These are phyloP conservation scores for Trichoderma simmonsii DNA, from an alignment of 2,329 filamentous ascomycete genomes.

Conservation along the genomic window DNA sequence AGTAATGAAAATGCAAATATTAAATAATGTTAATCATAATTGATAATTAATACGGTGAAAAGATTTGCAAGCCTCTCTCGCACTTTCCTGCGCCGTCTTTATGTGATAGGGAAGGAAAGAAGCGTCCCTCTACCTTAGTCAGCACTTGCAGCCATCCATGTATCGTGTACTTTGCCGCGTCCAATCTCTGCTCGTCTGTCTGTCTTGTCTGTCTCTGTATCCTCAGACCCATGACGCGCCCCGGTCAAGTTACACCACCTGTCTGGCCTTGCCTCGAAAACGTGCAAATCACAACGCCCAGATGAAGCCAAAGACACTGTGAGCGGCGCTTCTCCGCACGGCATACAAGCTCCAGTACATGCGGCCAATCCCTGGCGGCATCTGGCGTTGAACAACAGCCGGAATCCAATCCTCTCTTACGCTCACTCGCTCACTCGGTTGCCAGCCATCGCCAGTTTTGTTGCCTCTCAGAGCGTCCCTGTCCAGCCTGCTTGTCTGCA, in stretches of 20 bases:
- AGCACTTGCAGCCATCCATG: neutral
- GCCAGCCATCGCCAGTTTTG: neutral
- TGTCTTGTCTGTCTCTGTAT: neutral
- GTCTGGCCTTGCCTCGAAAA: neutral
- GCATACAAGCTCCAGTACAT: neutral
- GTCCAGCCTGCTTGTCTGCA: neutral
- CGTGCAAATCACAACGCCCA: neutral
- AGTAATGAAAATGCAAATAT: neutral
- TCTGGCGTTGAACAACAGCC: conserved; percentile 8
- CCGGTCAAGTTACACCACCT: neutral
- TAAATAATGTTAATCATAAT: neutral
- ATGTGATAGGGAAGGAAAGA: neutral
- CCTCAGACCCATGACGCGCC: neutral
- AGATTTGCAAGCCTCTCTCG: no score
- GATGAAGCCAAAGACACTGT: neutral
- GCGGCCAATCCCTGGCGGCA: neutral
- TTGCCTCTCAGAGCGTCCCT: neutral
- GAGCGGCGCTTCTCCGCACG: conserved; percentile 3
- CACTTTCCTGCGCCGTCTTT: no score
- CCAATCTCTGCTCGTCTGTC: neutral
- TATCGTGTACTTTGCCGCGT: conserved; percentile 1
- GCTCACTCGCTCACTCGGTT: neutral
- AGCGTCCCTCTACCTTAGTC: neutral
- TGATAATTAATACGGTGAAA: neutral
- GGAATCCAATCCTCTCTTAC: neutral